A percentile compares a stretch with the other conserved stretches of the same genome.
Evolutionary conservation across 176 grass and related monocot genomes (phyloP).

Genomic region (Aegilops bicornis): DNA sequence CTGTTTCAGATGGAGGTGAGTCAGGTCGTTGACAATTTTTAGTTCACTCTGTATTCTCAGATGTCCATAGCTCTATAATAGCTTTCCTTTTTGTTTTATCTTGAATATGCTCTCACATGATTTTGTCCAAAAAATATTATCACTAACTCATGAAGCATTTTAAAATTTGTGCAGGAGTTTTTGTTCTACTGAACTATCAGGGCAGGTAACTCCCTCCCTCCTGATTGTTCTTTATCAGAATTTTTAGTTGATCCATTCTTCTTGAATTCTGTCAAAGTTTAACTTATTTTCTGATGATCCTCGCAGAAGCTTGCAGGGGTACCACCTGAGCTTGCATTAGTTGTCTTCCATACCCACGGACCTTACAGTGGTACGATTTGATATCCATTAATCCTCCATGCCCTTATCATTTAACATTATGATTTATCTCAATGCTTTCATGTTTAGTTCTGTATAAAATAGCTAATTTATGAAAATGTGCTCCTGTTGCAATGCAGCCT

Average conservation of each 20-base stretch:
- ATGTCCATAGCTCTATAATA: neutral
- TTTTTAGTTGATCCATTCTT: constrained; percentile 19
- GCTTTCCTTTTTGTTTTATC: neutral
- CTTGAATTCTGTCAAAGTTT: constrained; percentile 1
- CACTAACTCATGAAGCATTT: constrained; percentile 14
- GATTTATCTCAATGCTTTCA: neutral
- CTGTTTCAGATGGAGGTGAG: neutral
- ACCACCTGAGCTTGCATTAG: constrained; percentile 70
- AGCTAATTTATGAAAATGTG: constrained; percentile 18
- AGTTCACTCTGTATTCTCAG: neutral
- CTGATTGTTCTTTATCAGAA: constrained; percentile 2
- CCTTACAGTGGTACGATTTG: constrained; percentile 62
- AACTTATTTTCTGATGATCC: constrained; percentile 12
- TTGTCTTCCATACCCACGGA: constrained; percentile 80
- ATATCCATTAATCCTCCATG: neutral
- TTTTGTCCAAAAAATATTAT: constrained; percentile 7
- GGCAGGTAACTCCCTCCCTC: constrained; percentile 57
- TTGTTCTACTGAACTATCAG: constrained; percentile 52
- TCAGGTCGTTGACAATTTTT: neutral
- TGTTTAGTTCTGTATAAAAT: neutral
- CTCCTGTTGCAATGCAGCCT: constrained; percentile 48
- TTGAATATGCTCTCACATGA: neutral
- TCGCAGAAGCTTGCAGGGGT: constrained; percentile 58
- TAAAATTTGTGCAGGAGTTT: constrained; percentile 67
- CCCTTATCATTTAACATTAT: neutral